Conservation (phyloP, 73 alveolate species). For the Durusdinium trenchii region DNA sequence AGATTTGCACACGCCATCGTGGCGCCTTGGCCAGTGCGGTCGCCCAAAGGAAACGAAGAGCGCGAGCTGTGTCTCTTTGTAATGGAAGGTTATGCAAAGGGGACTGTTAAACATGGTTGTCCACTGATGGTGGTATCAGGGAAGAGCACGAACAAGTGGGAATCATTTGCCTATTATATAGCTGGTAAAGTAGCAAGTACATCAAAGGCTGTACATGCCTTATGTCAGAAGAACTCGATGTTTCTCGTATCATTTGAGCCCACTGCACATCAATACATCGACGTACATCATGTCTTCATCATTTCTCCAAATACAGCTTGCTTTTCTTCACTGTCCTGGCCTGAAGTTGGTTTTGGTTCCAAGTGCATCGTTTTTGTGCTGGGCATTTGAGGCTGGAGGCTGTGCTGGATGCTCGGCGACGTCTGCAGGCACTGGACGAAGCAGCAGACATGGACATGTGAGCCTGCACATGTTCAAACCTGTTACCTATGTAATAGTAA, state of each 20-base stretch:
- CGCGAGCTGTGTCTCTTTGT: neutral
- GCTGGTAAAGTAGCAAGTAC: too few species aligned
- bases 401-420: constrained; percentile 45
- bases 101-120: neutral
- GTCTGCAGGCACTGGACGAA: constrained; percentile 35
- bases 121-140: neutral
- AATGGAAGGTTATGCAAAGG: too few species aligned
- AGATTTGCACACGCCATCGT: constrained; percentile 66
- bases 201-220: too few species aligned
- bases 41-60: neutral
- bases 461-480: too few species aligned
- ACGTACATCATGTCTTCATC: too few species aligned
- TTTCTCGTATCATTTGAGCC: too few species aligned
- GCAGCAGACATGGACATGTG: too few species aligned
- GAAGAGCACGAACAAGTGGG: neutral
- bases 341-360: neutral
- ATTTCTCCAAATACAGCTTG: neutral
- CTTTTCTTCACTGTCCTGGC: neutral
- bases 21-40: constrained; percentile 44
- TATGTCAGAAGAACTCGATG: too few species aligned
- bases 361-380: too few species aligned
- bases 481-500: too few species aligned
- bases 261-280: too few species aligned
- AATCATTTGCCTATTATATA: neutral
- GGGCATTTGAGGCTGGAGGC: constrained; percentile 6